Conservation (phyloP, 495 filamentous ascomycete genomes). For the Collariella sp. region DNA sequence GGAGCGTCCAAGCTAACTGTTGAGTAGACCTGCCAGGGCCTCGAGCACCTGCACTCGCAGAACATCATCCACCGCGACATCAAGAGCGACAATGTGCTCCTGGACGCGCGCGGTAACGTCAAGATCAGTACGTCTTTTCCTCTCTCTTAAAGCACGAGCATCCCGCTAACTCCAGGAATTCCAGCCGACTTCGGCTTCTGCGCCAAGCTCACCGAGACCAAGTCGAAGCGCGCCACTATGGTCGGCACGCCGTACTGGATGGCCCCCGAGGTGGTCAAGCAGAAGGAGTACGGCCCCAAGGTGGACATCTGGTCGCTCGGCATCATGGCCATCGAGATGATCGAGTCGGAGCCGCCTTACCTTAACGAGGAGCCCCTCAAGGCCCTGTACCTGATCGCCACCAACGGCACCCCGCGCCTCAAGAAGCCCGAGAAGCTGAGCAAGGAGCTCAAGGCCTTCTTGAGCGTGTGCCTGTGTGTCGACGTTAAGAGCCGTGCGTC, state of each 20-base stretch:
- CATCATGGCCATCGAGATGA: conserved; percentile 99
- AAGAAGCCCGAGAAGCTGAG: conserved; percentile 97
- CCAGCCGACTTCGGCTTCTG: conserved; percentile 97
- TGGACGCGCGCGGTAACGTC: conserved; percentile 88
- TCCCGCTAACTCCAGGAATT: conserved; percentile 28
- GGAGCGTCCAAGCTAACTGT: conserved; percentile 26
- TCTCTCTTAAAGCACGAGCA: not conserved
- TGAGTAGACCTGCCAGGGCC: conserved; percentile 79
- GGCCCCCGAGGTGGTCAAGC: conserved; percentile 98
- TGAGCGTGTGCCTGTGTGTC: conserved; percentile 91
- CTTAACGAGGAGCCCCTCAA: conserved; percentile 97
- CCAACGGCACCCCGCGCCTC: conserved; percentile 89
- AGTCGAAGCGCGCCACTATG: conserved; percentile 97
- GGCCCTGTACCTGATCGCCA: conserved; percentile 92
- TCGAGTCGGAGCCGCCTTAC: conserved; percentile 95
- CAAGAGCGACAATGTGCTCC: conserved; percentile 95
- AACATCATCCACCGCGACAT: conserved; percentile 99
- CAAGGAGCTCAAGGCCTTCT: conserved; percentile 92
- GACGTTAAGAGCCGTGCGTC: conserved; percentile 92
- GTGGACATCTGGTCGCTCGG: conserved; percentile 98
- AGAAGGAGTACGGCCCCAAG: conserved; percentile 96
- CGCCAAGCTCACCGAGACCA: conserved; percentile 93
- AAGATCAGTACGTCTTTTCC: conserved; percentile 77
- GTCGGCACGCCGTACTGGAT: conserved; percentile 99
- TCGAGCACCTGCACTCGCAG: conserved; percentile 87